phyloP scores from a whole-genome alignment of 208 protist genomes.

The Leishmania tropica region DNA sequence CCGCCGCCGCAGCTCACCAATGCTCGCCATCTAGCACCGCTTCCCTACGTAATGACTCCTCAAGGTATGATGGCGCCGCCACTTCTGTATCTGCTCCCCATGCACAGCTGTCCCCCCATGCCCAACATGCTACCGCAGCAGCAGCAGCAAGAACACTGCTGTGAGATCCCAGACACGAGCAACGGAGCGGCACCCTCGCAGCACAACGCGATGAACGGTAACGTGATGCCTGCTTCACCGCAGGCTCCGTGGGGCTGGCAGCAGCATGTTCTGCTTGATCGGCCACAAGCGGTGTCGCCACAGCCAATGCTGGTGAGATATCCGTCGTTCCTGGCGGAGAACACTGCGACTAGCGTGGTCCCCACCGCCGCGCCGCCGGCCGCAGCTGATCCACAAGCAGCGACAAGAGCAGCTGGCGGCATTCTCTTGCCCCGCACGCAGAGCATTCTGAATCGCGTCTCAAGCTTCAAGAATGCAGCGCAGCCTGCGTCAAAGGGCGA shows the following conservation, averaged over 20 bases:
- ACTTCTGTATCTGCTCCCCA: slow-evolving; percentile 20
- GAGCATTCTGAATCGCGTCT: slow-evolving; percentile 41
- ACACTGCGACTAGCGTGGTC: background rate
- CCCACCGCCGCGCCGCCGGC: background rate
- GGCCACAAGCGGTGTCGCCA: background rate
- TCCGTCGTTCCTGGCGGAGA: background rate
- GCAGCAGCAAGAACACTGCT: background rate
- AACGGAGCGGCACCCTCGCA: background rate
- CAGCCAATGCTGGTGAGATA: background rate
- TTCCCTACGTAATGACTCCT: slow-evolving; percentile 21
- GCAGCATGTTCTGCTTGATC: background rate
- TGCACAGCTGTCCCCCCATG: background rate
- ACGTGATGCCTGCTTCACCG: background rate
- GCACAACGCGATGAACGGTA: background rate
- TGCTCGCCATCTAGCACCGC: slow-evolving; percentile 13
- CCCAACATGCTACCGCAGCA: background rate
- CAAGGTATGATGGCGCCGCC: slow-evolving; percentile 16
- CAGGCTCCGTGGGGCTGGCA: background rate
- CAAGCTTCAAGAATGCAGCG: slow-evolving; percentile 45
- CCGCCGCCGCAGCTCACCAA: background rate
- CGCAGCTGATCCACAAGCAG: background rate
- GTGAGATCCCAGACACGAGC: too few relatives aligned
- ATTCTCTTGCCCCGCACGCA: slow-evolving; percentile 11
- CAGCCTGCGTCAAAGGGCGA: slow-evolving; percentile 6
- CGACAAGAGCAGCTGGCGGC: background rate